Percentiles rank a stretch among this genome's conserved stretches.
These are phyloP conservation scores for Saccharomyces hybrid DNA, from an alignment of 1,139 yeast species.

Conservation along the genomic window DNA sequence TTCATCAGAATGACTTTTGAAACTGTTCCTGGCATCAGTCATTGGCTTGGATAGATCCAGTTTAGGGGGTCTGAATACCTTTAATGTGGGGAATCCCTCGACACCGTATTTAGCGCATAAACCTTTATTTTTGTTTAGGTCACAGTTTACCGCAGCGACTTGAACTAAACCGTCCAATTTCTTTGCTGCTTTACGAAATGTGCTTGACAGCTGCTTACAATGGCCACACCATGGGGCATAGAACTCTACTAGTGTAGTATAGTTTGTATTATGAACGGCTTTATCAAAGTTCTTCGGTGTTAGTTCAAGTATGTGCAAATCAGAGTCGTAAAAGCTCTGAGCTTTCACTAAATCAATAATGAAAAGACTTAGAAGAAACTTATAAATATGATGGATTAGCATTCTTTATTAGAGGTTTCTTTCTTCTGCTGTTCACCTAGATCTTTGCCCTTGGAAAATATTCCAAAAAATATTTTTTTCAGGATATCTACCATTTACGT, in stretches of 20 bases:
- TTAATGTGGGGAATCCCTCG: constrained; percentile 73
- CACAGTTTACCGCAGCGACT: constrained; percentile 86
- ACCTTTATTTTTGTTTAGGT: constrained; percentile 53
- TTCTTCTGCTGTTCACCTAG: not conserved
- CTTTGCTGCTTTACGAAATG: constrained; percentile 58
- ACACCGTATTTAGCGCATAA: constrained; percentile 63
- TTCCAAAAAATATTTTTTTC: not conserved
- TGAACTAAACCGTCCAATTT: constrained; percentile 45
- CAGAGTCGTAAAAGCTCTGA: constrained; percentile 38
- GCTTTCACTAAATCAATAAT: constrained; percentile 8
- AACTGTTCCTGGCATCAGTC: constrained; percentile 12
- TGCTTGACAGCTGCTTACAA: constrained; percentile 52
- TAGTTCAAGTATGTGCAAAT: constrained; percentile 50
- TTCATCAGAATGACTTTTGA: constrained; percentile 49
- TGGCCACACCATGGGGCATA: constrained; percentile 98
- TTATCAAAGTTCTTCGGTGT: constrained; percentile 52
- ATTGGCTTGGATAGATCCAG: constrained; percentile 28
- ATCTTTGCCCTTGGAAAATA: not conserved
- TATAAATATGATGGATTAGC: not conserved
- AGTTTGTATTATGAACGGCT: constrained; percentile 60
- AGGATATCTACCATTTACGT: not conserved
- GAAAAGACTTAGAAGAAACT: not conserved
- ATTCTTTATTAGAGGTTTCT: not conserved
- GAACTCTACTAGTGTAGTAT: constrained; percentile 78
- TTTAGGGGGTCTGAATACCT: constrained; percentile 79